Percentiles rank a stretch among this genome's conserved stretches.
These are phyloP conservation scores for Aschersonia sp. DNA, from an alignment of 2,329 filamentous ascomycete genomes.

Conservation along the genomic window DNA sequence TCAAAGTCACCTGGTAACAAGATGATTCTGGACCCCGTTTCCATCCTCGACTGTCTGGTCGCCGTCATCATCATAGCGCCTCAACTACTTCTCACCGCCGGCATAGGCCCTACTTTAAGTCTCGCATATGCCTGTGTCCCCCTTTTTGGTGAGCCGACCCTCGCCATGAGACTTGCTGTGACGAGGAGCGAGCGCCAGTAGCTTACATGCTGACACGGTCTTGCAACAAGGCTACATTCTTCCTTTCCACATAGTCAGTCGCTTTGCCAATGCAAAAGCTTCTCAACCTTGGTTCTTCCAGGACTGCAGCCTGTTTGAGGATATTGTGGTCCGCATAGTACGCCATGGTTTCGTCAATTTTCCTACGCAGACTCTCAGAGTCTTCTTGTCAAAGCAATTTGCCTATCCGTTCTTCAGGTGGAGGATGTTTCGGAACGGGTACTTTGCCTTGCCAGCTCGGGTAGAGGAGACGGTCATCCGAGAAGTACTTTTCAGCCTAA, in stretches of 20 bases:
- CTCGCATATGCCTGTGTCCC: conserved; percentile 55
- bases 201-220: neutral
- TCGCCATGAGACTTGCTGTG: neutral
- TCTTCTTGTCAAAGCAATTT: conserved; percentile 66
- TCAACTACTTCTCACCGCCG: conserved; percentile 55
- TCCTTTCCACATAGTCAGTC: conserved; percentile 3
- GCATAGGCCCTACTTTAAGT: conserved; percentile 40
- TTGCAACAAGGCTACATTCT: conserved; percentile 2
- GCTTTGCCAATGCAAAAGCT: conserved; percentile 7
- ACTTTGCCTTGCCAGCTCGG: conserved; percentile 43
- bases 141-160: conserved; percentile 24
- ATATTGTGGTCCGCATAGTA: conserved; percentile 63
- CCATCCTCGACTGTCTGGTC: conserved; percentile 59
- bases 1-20: too few relatives aligned
- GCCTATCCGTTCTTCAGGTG: conserved; percentile 62
- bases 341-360: conserved; percentile 64
- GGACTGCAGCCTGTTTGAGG: conserved; percentile 59
- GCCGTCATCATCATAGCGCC: conserved; percentile 59
- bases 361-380: conserved; percentile 51
- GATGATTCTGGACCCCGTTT: conserved; percentile 65
- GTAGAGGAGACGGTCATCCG: conserved; percentile 38
- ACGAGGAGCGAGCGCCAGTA: neutral
- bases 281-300: conserved; percentile 46
- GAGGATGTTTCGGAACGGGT: conserved; percentile 61
- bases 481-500: conserved; percentile 10